phyloP scores from a whole-genome alignment of 2,329 filamentous ascomycete species.

The Epichloe gansuensis region DNA sequence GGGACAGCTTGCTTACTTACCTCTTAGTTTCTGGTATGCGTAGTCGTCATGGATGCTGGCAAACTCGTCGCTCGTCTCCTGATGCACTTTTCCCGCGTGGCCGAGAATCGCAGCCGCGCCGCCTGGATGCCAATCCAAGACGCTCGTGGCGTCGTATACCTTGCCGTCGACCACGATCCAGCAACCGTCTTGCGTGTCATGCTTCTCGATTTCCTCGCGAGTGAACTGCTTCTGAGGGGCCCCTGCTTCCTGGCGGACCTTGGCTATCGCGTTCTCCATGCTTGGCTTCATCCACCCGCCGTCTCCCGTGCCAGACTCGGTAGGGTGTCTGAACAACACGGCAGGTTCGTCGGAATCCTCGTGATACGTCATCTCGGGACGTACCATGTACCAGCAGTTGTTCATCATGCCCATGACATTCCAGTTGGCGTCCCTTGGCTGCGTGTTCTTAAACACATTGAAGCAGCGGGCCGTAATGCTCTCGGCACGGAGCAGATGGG shows the following conservation, averaged over 20 bases:
- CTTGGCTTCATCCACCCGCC: slow-evolving; percentile 40
- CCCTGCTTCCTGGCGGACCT: slow-evolving; percentile 29
- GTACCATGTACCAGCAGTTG: slow-evolving; percentile 36
- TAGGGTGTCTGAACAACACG: slow-evolving; percentile 33
- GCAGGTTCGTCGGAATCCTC: slow-evolving; percentile 16
- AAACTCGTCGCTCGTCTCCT: slow-evolving; percentile 36
- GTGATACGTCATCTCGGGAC: slow-evolving; percentile 23
- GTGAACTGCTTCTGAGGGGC: slow-evolving; percentile 38
- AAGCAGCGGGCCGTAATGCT: slow-evolving; percentile 33
- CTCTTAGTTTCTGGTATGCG: slow-evolving; percentile 34
- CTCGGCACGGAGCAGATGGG: slow-evolving; percentile 27
- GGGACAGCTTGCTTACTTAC: slow-evolving; percentile 10
- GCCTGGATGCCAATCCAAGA: slow-evolving; percentile 35
- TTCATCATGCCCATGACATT: slow-evolving; percentile 43
- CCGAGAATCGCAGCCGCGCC: slow-evolving; percentile 33
- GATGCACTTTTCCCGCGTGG: slow-evolving; percentile 36
- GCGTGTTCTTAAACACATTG: slow-evolving; percentile 37
- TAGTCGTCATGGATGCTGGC: slow-evolving; percentile 37
- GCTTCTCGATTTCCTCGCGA: slow-evolving; percentile 39
- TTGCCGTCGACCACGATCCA: slow-evolving; percentile 41
- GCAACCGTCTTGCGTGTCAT: slow-evolving; percentile 32
- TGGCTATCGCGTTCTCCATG: slow-evolving; percentile 29
- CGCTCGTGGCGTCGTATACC: slow-evolving; percentile 36
- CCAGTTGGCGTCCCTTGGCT: slow-evolving; percentile 32
- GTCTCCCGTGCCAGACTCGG: slow-evolving; percentile 27